Evolutionary conservation across 1,284 basidiomycete genomes (phyloP).

Genomic region (Mrakiaceae sp.): DNA sequence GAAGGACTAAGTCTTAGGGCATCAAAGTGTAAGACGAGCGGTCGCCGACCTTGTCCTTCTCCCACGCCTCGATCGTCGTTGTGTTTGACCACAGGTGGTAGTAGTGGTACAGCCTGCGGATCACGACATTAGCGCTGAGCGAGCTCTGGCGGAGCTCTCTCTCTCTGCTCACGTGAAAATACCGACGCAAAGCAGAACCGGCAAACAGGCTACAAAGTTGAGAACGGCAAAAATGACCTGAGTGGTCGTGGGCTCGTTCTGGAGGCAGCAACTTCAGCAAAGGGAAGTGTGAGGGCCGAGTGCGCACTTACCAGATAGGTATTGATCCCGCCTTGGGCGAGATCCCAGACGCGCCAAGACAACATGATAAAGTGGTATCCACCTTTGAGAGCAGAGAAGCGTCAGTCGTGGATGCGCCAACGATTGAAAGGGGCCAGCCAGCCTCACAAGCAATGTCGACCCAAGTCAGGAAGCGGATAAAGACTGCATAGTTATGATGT

Average conservation of each 20-base stretch:
- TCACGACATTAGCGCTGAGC: no score
- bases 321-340: slow-evolving; percentile 33
- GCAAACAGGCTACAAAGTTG: slow-evolving; percentile 75
- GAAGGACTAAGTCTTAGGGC: not conserved
- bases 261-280: slow-evolving; percentile 8
- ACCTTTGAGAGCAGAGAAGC: slow-evolving; percentile 18
- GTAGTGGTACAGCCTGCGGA: slow-evolving; percentile 59
- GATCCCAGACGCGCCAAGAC: slow-evolving; percentile 48
- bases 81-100: slow-evolving; percentile 68
- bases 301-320: slow-evolving; percentile 22
- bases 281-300: slow-evolving; percentile 1
- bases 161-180: slow-evolving; percentile 52
- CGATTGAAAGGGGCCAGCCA: slow-evolving; percentile 20
- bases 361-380: slow-evolving; percentile 71
- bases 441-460: slow-evolving; percentile 68
- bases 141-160: no score
- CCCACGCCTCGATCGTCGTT: slow-evolving; percentile 95
- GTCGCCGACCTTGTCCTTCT: slow-evolving; percentile 63
- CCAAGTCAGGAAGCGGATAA: slow-evolving; percentile 81
- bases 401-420: not conserved
- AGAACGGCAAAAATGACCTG: slow-evolving; percentile 76
- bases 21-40: not conserved
- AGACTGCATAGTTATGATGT: slow-evolving; percentile 78
- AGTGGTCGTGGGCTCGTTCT: slow-evolving; percentile 56
- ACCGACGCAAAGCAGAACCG: slow-evolving; percentile 76